phyloP scores from a whole-genome alignment of 2,329 filamentous ascomycete genomes.

The Colletotrichum sp. region DNA sequence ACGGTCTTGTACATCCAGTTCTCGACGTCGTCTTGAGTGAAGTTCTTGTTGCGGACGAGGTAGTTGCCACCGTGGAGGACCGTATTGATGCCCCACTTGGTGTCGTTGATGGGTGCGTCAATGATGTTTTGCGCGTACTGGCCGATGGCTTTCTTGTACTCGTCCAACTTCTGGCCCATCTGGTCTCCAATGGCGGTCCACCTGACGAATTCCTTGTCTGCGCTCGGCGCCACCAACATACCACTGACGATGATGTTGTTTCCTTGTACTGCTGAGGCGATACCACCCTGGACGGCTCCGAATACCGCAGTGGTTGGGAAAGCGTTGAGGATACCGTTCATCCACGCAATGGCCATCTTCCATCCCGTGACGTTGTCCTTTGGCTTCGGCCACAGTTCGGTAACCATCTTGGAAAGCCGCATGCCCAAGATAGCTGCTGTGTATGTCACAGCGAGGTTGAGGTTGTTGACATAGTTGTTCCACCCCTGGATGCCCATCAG shows the following conservation, averaged over 20 bases:
- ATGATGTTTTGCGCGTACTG: not conserved
- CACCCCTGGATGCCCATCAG: slow-evolving; percentile 15
- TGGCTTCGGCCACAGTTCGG: not conserved
- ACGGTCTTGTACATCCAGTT: not conserved
- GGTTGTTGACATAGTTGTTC: slow-evolving; percentile 21
- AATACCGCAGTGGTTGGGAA: not conserved
- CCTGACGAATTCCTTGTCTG: not conserved
- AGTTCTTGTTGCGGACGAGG: not conserved
- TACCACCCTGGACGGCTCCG: not conserved
- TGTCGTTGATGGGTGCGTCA: not conserved
- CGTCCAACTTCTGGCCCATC: not conserved
- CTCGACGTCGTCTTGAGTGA: slow-evolving; percentile 1
- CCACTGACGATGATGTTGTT: not conserved
- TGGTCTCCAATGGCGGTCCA: not conserved
- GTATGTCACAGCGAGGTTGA: not conserved
- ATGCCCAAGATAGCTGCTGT: not conserved
- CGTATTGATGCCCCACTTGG: slow-evolving; percentile 3
- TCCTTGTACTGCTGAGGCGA: not conserved
- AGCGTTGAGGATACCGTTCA: not conserved
- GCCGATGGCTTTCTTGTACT: not conserved
- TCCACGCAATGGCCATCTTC: not conserved
- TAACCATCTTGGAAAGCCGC: not conserved
- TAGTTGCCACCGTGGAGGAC: not conserved
- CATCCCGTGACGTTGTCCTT: not conserved
- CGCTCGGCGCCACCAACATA: not conserved